Base-by-base conservation (phyloP, 2,329 filamentous ascomycete genomes). In the Chaetomiaceae sp. region DNA sequence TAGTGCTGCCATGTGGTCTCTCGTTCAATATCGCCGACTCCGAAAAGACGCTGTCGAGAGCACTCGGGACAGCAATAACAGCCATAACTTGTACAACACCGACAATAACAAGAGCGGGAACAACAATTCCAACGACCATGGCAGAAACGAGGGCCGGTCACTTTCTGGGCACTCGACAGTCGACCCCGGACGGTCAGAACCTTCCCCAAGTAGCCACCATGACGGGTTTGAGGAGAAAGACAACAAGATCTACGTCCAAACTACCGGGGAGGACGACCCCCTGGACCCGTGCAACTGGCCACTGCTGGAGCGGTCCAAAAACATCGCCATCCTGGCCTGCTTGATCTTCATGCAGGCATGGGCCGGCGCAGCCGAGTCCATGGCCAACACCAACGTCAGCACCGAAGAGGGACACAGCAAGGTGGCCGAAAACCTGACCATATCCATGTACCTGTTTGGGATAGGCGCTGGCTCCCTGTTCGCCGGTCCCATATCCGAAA, bases 361-460 rank as follows among this genome's bases (percentile, higher is more conserved):
- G 41, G 73, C 74, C 2, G 73, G 70, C 25, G 69, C 72, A 0
- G 75, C 78, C 37, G 75, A 77, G 56, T 70, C 71, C n/a, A 69
- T 69, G 41, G 73, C 69, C 10, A 62, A 77, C 27, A 62, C 60
- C 3, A 62, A 67, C 38, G 73, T 70, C 2, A 66, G 65, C 21
- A 49, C 55, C 27, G 66, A 70, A 31, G 73, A 75, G 56, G 62
- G 68, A 21, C 69, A 77, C 34, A 68, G 68, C 58, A 67, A 72
- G 30, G 69, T 74, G 0, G 65, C 68, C 2, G 71, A 70, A 58
- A 71, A 63, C 50, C 59, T 76, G 33, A 70, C 71, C 12, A 75
- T 73, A 21, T 71, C 70, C 53, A 61, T 75, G 56, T 72, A 73
- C 49, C 62, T 77, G 6, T 66, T 76, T 25, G 74, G 73, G 1